phyloP scores from a whole-genome alignment of 1,284 basidiomycete genomes.

The Cutaneotrichosporon mucoides region DNA sequence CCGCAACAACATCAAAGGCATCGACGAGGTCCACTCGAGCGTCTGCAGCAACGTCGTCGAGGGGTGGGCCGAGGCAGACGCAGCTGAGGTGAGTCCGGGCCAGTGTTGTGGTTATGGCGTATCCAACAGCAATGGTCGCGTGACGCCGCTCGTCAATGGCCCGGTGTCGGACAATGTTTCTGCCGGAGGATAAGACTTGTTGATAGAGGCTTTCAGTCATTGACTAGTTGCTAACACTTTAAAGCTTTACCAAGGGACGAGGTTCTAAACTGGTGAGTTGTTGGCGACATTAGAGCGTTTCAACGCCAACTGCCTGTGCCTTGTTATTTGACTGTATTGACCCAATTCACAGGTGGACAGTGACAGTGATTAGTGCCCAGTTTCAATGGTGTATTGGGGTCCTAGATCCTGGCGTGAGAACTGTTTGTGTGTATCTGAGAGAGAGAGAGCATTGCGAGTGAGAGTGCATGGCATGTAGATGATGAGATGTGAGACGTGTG shows the following conservation, averaged over 20 bases:
- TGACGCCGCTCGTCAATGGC: neutral
- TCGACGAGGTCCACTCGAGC: neutral
- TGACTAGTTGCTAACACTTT: too few relatives aligned
- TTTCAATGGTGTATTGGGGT: neutral
- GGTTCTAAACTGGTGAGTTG: conserved; percentile 10
- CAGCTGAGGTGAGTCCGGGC: conserved; percentile 11
- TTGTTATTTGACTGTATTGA: too few relatives aligned
- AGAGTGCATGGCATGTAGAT: too few relatives aligned
- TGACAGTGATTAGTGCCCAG: conserved; percentile 1
- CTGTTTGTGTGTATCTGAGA: too few relatives aligned
- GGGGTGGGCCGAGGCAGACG: neutral
- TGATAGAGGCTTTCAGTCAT: too few relatives aligned
- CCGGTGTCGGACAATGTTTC: too few relatives aligned
- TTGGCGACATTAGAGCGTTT: neutral
- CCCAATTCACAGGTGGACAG: conserved; percentile 1
- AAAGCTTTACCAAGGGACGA: conserved; percentile 2
- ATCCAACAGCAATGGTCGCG: neutral
- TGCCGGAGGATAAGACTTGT: too few relatives aligned
- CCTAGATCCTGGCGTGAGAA: too few relatives aligned
- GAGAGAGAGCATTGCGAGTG: too few relatives aligned
- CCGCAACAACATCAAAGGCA: neutral
- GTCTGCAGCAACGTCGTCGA: neutral
- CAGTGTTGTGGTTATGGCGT: neutral
- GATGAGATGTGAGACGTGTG: too few relatives aligned
- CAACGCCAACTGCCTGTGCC: neutral